Evolutionary conservation across 805 yeast genomes (phyloP).

Genomic region (Candida insectalens): DNA sequence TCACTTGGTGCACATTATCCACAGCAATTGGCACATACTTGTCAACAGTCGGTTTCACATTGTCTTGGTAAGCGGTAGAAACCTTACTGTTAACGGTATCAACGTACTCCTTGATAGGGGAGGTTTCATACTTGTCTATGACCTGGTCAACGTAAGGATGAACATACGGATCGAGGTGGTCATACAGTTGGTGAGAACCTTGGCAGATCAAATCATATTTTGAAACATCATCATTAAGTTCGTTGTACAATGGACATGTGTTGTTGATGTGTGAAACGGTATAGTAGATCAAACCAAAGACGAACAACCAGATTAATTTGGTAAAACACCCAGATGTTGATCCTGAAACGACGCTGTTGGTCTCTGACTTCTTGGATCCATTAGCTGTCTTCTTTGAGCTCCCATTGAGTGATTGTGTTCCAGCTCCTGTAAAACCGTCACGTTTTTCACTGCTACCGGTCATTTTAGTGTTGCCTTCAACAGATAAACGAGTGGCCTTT

Average conservation of each 20-base stretch:
- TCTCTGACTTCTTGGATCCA: conserved; percentile 89
- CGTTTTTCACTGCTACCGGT: too few relatives aligned
- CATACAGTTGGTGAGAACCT: conserved; percentile 12
- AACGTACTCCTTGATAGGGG: conserved; percentile 17
- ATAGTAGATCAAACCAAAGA: conserved; percentile 9
- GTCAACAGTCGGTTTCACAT: conserved; percentile 13
- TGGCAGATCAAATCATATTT: conserved; percentile 14
- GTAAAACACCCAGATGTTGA: too few relatives aligned
- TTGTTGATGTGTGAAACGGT: conserved; percentile 12
- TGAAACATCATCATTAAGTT: conserved; percentile 5
- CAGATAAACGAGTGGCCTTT: too few relatives aligned
- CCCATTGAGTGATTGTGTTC: too few relatives aligned
- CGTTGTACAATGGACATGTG: conserved; percentile 17
- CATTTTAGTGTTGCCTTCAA: too few relatives aligned
- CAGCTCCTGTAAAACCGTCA: too few relatives aligned
- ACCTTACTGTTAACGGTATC: conserved; percentile 7
- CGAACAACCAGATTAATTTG: conserved; percentile 10
- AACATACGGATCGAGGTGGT: conserved; percentile 11
- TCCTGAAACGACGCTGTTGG: too few relatives aligned
- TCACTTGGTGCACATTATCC: conserved; percentile 3
- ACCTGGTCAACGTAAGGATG: conserved; percentile 7
- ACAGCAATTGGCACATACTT: conserved; percentile 6
- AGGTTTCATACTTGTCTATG: conserved; percentile 7
- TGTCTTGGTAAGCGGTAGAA: conserved; percentile 5
- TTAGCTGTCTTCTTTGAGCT: conserved; percentile 91